phyloP scores from a whole-genome alignment of 2,329 filamentous ascomycete genomes.

The Neopestalotiopsis sp. region DNA sequence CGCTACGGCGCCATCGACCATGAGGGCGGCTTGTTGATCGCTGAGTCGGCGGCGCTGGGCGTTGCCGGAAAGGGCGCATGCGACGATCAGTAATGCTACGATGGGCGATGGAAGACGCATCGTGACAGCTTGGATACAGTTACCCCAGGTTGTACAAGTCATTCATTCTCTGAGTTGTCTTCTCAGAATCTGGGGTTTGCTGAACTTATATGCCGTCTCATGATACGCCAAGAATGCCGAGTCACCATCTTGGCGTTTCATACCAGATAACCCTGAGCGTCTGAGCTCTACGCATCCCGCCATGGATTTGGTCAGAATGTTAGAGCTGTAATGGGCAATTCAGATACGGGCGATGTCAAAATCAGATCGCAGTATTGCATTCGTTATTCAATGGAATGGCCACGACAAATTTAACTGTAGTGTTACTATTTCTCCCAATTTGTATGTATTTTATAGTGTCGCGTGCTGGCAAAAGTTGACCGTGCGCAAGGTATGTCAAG shows the following conservation, averaged over 20 bases:
- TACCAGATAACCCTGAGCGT: constrained; percentile 8
- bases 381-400: too few relatives aligned
- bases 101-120: constrained; percentile 19
- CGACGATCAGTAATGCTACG: constrained; percentile 9
- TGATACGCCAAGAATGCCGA: constrained; percentile 21
- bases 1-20: constrained; percentile 24
- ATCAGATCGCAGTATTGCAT: too few relatives aligned
- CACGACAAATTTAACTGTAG: too few relatives aligned
- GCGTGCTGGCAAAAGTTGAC: too few relatives aligned
- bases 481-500: too few relatives aligned
- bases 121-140: constrained; percentile 5
- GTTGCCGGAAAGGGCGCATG: constrained; percentile 3
- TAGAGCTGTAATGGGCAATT: too few relatives aligned
- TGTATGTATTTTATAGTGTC: too few relatives aligned
- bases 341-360: not conserved
- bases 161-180: constrained; percentile 13
- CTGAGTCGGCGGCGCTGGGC: constrained; percentile 18
- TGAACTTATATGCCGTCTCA: constrained; percentile 20
- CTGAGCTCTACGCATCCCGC: not conserved
- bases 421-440: too few relatives aligned
- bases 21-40: constrained; percentile 18
- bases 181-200: constrained; percentile 6
- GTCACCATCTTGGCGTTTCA: constrained; percentile 35
- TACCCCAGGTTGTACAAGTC: not conserved
- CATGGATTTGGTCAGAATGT: not conserved